Evolutionary conservation across 306 rosid species (phyloP).

Genomic region (Heteromeles arbutifolia): DNA sequence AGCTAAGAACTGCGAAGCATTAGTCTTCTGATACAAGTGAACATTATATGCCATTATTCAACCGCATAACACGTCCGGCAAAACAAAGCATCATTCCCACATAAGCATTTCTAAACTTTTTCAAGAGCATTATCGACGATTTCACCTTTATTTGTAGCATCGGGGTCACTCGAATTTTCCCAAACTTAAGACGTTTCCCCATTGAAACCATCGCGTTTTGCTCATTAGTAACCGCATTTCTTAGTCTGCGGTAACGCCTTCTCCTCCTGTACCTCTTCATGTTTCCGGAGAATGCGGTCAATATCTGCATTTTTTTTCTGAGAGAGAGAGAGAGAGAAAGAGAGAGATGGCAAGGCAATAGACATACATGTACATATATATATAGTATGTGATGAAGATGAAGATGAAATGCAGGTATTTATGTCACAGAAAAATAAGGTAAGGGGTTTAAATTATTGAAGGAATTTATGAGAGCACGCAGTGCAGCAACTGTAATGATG

Average conservation of each 20-base stretch:
- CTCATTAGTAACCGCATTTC: constrained; percentile 12
- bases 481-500: neutral
- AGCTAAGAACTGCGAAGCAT: constrained; percentile 15
- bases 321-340: neutral
- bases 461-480: neutral
- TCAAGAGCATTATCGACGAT: constrained; percentile 18
- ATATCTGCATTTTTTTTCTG: neutral
- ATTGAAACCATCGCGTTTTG: neutral
- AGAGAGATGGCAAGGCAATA: neutral
- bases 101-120: constrained; percentile 48
- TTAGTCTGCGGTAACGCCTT: constrained; percentile 31
- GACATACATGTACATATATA: neutral
- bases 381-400: neutral
- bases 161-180: constrained; percentile 11
- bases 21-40: constrained; percentile 22
- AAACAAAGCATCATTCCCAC: constrained; percentile 44
- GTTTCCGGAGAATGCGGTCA: constrained; percentile 21
- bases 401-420: neutral
- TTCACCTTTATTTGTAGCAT: constrained; percentile 27
- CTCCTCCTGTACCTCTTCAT: constrained; percentile 28
- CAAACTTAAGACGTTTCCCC: neutral
- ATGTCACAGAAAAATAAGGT: neutral
- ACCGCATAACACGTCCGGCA: constrained; percentile 38
- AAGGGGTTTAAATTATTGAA: neutral
- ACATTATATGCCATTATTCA: constrained; percentile 28